A percentile compares a stretch with the other conserved stretches of the same genome.
phyloP scores from a whole-genome alignment of 306 rosid species.

The Clitoria ternatea region DNA sequence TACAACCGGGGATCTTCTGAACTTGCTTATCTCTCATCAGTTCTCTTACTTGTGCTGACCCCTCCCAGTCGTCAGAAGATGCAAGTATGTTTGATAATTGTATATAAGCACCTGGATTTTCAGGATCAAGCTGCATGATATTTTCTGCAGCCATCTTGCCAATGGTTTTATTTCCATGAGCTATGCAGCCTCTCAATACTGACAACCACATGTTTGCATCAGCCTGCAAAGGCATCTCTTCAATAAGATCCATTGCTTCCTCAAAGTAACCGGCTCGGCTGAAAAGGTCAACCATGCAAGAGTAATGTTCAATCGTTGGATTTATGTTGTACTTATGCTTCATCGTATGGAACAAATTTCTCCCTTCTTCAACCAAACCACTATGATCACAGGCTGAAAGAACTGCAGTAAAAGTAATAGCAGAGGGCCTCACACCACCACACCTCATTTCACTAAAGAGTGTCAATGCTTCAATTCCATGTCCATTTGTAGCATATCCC shows the following conservation, averaged over 20 bases:
- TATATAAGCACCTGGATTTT: constrained; percentile 59
- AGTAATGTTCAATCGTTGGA: constrained; percentile 60
- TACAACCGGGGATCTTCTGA: constrained; percentile 55
- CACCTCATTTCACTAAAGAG: constrained; percentile 57
- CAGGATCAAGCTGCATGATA: constrained; percentile 59
- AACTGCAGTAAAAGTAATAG: constrained; percentile 57
- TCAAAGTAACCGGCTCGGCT: constrained; percentile 59
- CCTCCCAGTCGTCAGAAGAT: constrained; percentile 69
- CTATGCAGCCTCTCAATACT: constrained; percentile 66
- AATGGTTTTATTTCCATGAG: constrained; percentile 46
- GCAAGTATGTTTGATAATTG: constrained; percentile 72
- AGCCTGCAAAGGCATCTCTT: constrained; percentile 59
- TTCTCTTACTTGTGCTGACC: constrained; percentile 55
- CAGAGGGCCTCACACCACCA: constrained; percentile 50
- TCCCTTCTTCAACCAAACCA: constrained; percentile 72
- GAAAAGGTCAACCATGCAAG: constrained; percentile 70
- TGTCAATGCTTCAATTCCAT: constrained; percentile 57
- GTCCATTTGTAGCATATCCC: constrained; percentile 85
- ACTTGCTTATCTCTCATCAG: constrained; percentile 48
- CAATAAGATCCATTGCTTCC: constrained; percentile 57
- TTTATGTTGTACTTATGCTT: constrained; percentile 41
- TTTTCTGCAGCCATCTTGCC: constrained; percentile 57
- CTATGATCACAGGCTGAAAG: constrained; percentile 77
- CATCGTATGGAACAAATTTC: constrained; percentile 52
- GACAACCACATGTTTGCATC: constrained; percentile 66